Conservation (phyloP, 352 stramenopile species). For the Globisporangium iwayamae region DNA sequence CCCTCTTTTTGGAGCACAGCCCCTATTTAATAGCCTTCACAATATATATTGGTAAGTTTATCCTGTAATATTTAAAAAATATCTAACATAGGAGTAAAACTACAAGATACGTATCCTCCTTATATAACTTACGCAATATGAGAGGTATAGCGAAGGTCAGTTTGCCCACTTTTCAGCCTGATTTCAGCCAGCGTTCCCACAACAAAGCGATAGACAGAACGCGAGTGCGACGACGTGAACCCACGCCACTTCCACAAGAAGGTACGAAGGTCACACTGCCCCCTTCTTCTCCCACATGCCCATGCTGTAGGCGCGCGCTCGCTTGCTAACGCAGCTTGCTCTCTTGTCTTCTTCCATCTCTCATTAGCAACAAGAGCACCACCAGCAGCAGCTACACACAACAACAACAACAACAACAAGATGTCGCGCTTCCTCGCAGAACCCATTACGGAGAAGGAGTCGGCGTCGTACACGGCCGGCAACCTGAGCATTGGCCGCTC, state of each 20-base stretch:
- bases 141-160: no score
- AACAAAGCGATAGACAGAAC: background rate
- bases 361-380: background rate
- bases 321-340: background rate
- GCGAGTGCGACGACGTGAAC: background rate
- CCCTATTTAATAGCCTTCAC: background rate
- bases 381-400: background rate
- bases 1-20: conserved; percentile 1
- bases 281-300: background rate
- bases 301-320: background rate
- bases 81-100: no score
- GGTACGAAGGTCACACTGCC: background rate
- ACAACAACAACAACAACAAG: conserved; percentile 1
- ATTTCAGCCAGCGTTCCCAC: background rate
- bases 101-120: no score
- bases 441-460: conserved; percentile 74
- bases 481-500: conserved; percentile 63
- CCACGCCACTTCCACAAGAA: background rate
- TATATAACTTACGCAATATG: no score
- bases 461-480: conserved; percentile 32
- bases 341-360: background rate
- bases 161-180: background rate
- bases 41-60: no score
- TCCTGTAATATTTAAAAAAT: no score
- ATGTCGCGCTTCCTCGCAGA: conserved; percentile 87